Evolutionary conservation across 2,329 filamentous ascomycete species (phyloP).

Genomic region (Tolypocladium inflatum): DNA sequence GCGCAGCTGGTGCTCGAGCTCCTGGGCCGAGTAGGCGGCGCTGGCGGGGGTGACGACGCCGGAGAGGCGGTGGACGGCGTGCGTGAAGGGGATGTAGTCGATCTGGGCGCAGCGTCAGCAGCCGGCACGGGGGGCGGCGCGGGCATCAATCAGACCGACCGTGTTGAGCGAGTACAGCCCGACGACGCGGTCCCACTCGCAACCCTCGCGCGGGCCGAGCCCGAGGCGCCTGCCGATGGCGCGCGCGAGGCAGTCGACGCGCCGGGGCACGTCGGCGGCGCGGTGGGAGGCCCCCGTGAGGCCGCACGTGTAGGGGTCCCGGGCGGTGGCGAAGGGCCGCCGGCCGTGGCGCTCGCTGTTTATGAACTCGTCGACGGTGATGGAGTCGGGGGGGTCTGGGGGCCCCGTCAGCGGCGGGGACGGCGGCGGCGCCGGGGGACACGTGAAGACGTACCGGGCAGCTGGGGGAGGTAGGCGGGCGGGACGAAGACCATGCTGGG

Average conservation of each 20-base stretch:
- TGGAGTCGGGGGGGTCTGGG: constrained; percentile 57
- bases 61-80: constrained; percentile 66
- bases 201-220: constrained; percentile 59
- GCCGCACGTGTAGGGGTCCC: constrained; percentile 68
- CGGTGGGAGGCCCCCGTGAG: constrained; percentile 60
- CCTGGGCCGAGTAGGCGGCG: constrained; percentile 59
- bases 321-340: constrained; percentile 49
- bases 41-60: constrained; percentile 68
- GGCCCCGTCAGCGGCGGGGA: neutral
- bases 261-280: constrained; percentile 50
- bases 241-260: constrained; percentile 58
- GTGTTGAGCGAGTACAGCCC: constrained; percentile 74
- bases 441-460: constrained; percentile 37
- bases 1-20: constrained; percentile 63
- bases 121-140: no score
- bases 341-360: constrained; percentile 63
- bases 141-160: constrained; percentile 30
- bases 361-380: constrained; percentile 71
- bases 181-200: constrained; percentile 75
- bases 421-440: constrained; percentile 1
- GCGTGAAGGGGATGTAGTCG: constrained; percentile 63
- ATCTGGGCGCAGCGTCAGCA: constrained; percentile 37
- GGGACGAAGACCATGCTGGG: constrained; percentile 45
- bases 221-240: constrained; percentile 61
- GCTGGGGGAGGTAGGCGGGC: constrained; percentile 50